A percentile compares a stretch with the other conserved stretches of the same genome.
phyloP scores from a whole-genome alignment of 768 basidiomycete species.

The Tricholoma hemisulphureum region DNA sequence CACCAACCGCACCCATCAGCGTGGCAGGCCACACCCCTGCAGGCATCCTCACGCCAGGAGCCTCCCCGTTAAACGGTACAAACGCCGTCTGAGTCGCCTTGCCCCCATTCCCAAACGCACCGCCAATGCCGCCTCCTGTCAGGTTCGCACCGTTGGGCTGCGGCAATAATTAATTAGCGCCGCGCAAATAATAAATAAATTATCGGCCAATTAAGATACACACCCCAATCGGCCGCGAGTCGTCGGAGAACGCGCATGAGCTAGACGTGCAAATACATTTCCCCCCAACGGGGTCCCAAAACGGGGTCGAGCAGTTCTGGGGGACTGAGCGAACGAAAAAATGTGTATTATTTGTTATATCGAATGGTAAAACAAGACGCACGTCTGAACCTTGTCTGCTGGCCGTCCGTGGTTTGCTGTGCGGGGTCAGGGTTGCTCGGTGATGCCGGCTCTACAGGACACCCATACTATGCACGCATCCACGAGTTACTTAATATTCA shows the following conservation, averaged over 20 bases:
- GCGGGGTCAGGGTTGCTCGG: conserved; percentile 64
- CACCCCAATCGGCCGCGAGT: conserved; percentile 64
- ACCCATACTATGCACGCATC: conserved; percentile 59
- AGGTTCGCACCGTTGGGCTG: conserved; percentile 70
- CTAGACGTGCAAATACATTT: conserved; percentile 58
- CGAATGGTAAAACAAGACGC: conserved; percentile 21
- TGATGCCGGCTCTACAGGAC: conserved; percentile 54
- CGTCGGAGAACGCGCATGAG: conserved; percentile 62
- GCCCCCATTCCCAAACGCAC: conserved; percentile 23
- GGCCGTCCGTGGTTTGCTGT: conserved; percentile 48
- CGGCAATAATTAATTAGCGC: conserved; percentile 3
- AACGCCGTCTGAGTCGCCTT: conserved; percentile 34
- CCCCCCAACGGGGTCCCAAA: conserved; percentile 76
- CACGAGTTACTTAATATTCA: too few species aligned
- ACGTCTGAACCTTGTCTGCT: conserved; percentile 55
- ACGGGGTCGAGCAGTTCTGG: conserved; percentile 70
- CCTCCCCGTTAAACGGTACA: conserved; percentile 48
- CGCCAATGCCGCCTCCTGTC: conserved; percentile 57
- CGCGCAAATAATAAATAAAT: conserved; percentile 2
- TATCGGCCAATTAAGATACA: conserved; percentile 23
- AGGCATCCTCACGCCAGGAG: conserved; percentile 21
- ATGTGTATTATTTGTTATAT: neutral
- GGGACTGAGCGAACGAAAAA: conserved; percentile 48
- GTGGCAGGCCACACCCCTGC: conserved; percentile 32
- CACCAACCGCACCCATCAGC: conserved; percentile 37